phyloP scores from a whole-genome alignment of 2,329 filamentous ascomycete genomes.

The Paraphaeosphaeria sporulosa region DNA sequence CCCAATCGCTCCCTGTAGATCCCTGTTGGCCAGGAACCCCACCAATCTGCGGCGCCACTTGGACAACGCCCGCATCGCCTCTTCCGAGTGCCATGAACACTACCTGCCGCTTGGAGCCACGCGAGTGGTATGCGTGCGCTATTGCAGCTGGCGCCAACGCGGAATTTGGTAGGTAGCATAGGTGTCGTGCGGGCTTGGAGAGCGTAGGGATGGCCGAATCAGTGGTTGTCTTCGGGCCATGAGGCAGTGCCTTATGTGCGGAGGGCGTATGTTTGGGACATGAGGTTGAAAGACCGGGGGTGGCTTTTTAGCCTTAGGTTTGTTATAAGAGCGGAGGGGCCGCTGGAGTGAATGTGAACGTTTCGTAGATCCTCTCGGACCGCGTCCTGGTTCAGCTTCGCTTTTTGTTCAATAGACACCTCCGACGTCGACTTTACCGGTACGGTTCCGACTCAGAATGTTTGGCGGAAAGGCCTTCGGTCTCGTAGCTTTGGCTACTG shows the following conservation, averaged over 20 bases:
- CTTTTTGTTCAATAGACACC: not conserved
- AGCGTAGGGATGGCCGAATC: constrained; percentile 7
- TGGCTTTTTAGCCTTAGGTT: not conserved
- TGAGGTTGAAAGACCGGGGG: not conserved
- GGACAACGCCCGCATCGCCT: constrained; percentile 4
- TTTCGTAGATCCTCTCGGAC: not conserved
- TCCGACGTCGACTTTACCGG: not conserved
- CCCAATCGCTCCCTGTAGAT: constrained; percentile 1
- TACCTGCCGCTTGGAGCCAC: constrained; percentile 2
- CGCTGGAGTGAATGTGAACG: constrained; percentile 4
- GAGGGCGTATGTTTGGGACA: constrained; percentile 1
- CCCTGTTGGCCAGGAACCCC: constrained; percentile 9
- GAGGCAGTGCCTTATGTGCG: not conserved
- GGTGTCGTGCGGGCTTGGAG: not conserved
- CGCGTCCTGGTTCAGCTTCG: constrained; percentile 3
- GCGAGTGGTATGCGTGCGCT: constrained; percentile 12
- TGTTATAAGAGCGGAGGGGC: constrained; percentile 7
- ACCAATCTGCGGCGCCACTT: constrained; percentile 7
- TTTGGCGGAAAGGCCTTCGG: constrained; percentile 7
- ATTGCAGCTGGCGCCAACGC: constrained; percentile 10
- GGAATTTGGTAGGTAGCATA: constrained; percentile 4
- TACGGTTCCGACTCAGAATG: not conserved
- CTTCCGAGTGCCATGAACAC: not conserved
- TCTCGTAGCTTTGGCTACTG: constrained; percentile 23
- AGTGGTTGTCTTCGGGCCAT: not conserved